phyloP scores from a whole-genome alignment of 2,329 filamentous ascomycete species.

The Arachnopeziza araneosa region DNA sequence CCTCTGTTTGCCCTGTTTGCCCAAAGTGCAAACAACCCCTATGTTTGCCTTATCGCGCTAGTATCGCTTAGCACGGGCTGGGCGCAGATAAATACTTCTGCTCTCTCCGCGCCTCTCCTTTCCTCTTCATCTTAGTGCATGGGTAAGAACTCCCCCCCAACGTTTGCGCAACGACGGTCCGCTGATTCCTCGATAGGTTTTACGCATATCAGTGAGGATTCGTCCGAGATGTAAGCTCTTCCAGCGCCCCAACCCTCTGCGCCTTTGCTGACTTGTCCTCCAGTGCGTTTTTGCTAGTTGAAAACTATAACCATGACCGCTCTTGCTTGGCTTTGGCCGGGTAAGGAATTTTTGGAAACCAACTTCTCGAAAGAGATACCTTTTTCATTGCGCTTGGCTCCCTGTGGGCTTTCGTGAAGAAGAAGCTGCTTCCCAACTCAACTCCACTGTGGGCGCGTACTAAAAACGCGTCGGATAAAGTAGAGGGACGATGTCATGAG shows the following conservation, averaged over 20 bases:
- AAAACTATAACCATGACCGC: conserved; percentile 58
- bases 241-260: conserved; percentile 18
- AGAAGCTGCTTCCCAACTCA: background rate
- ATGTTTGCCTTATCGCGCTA: background rate
- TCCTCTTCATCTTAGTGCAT: conserved; percentile 57
- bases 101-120: conserved; percentile 25
- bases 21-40: background rate
- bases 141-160: conserved; percentile 6
- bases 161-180: background rate
- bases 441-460: background rate
- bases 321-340: conserved; percentile 63
- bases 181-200: conserved; percentile 39
- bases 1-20: background rate
- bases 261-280: conserved; percentile 39
- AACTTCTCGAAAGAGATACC: conserved; percentile 32
- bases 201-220: conserved; percentile 82
- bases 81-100: background rate
- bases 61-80: background rate
- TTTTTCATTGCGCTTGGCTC: conserved; percentile 48
- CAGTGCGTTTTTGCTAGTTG: conserved; percentile 64
- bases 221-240: conserved; percentile 58
- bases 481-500: background rate
- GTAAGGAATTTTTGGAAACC: conserved; percentile 74
- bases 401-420: conserved; percentile 44
- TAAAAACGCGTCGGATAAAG: background rate